These are phyloP conservation scores for Nepenthes alata DNA, from an alignment of 179 eudicot genomes.

Conservation along the genomic window DNA sequence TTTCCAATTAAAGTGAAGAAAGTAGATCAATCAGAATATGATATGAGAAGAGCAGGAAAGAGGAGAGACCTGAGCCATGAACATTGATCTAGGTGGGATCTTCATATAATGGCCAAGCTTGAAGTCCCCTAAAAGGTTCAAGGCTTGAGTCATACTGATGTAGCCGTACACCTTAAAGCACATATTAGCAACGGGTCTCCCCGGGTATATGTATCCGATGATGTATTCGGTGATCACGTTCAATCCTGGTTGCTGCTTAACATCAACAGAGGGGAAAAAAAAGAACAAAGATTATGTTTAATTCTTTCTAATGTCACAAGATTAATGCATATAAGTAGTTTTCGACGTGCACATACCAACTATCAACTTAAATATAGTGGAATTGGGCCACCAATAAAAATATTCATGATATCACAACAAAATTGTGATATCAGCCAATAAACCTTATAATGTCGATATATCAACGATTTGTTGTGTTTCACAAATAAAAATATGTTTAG, in stretches of 20 bases:
- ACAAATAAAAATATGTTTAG: too few species aligned
- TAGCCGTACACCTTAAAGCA: constrained; percentile 76
- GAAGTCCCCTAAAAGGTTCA: constrained; percentile 45
- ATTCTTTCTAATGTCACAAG: too few species aligned
- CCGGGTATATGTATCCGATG: constrained; percentile 66
- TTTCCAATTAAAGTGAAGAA: neutral
- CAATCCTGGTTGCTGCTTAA: constrained; percentile 59
- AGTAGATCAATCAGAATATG: too few species aligned
- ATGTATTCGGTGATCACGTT: constrained; percentile 74
- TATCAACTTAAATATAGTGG: too few species aligned
- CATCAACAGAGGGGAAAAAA: neutral
- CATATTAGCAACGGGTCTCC: constrained; percentile 81
- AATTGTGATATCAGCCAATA: too few species aligned
- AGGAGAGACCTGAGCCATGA: constrained; percentile 54
- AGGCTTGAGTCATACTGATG: constrained; percentile 62
- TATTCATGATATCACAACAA: too few species aligned
- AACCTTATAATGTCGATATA: too few species aligned
- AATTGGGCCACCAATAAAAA: too few species aligned
- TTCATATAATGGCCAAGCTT: constrained; percentile 88
- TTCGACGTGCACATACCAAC: too few species aligned
- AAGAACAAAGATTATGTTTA: neutral
- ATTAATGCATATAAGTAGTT: neutral
- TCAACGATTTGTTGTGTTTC: too few species aligned
- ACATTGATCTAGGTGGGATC: constrained; percentile 70
- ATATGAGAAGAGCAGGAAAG: neutral